These are phyloP conservation scores for Capniomyces stellatus DNA, from an alignment of 371 early-diverging fungal genomes.

Conservation along the genomic window DNA sequence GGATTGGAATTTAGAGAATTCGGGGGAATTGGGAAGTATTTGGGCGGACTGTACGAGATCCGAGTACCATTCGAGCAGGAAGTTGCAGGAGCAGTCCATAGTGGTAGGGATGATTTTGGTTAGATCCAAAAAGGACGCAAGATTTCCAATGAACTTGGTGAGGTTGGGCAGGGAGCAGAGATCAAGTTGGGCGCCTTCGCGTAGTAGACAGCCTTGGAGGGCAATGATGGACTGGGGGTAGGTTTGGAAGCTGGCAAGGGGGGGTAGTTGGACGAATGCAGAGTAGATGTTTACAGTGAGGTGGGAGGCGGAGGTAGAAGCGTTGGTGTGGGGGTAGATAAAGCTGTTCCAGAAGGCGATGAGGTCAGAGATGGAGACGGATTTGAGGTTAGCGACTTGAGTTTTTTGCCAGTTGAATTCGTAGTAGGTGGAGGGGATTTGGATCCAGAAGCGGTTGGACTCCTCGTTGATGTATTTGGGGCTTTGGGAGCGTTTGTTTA, in stretches of 20 bases:
- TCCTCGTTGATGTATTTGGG: slow-evolving; percentile 71
- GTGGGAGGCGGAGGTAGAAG: slow-evolving; percentile 4
- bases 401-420: slow-evolving; percentile 52
- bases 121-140: background rate
- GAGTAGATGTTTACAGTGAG: slow-evolving; percentile 13
- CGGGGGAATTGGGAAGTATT: slow-evolving; percentile 6
- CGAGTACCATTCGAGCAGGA: background rate
- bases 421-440: slow-evolving; percentile 60
- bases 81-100: background rate
- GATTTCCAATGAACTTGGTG: background rate
- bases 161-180: background rate
- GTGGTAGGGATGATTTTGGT: background rate
- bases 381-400: slow-evolving; percentile 8
- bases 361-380: slow-evolving; percentile 7
- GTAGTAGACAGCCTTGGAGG: slow-evolving; percentile 15
- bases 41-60: background rate
- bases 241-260: slow-evolving; percentile 5
- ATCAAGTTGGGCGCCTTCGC: slow-evolving; percentile 9
- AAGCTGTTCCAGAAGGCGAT: slow-evolving; percentile 17
- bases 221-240: slow-evolving; percentile 7
- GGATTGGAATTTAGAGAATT: slow-evolving; percentile 1
- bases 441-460: slow-evolving; percentile 54
- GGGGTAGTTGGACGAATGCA: slow-evolving; percentile 10
- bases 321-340: slow-evolving; percentile 6
- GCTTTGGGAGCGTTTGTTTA: slow-evolving; percentile 55